Conservation (phyloP, 2,329 filamentous ascomycete genomes). For the Diplodia scrobiculata region DNA sequence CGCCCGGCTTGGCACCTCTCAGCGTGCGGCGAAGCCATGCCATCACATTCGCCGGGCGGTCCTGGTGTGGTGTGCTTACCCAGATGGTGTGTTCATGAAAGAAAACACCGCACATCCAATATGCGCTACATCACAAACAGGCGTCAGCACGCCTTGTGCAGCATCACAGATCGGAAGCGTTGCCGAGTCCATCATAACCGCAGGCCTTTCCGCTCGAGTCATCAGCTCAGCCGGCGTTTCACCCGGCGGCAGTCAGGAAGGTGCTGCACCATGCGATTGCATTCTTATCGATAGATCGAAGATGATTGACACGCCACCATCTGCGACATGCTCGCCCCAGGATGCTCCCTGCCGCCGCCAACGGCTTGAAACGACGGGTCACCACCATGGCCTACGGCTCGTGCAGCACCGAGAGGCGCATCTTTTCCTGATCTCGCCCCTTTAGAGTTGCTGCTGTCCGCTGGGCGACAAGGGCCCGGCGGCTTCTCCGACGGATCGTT, state of each 20-base stretch:
- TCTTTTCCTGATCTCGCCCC: conserved; percentile 8
- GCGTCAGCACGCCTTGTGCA: background rate
- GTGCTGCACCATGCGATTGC: background rate
- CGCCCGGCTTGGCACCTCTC: conserved; percentile 14
- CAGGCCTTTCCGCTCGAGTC: background rate
- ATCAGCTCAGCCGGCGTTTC: background rate
- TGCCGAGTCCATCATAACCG: background rate
- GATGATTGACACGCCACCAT: conserved; percentile 23
- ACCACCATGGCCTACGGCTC: background rate
- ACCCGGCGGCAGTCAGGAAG: background rate
- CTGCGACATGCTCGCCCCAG: conserved; percentile 5
- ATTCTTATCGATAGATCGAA: conserved; percentile 22
- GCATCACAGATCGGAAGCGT: background rate
- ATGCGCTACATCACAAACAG: background rate
- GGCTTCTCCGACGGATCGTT: background rate
- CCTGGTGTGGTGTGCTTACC: background rate
- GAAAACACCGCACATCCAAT: background rate
- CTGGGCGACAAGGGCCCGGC: background rate
- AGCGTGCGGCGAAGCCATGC: background rate
- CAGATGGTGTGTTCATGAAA: background rate
- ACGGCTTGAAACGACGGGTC: conserved; percentile 10
- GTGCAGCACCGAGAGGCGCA: background rate
- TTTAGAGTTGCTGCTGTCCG: background rate
- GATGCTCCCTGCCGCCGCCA: conserved; percentile 1
- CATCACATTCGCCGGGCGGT: background rate